These are phyloP conservation scores for Diaporthe capsici DNA, from an alignment of 2,329 filamentous ascomycete genomes.

Conservation along the genomic window DNA sequence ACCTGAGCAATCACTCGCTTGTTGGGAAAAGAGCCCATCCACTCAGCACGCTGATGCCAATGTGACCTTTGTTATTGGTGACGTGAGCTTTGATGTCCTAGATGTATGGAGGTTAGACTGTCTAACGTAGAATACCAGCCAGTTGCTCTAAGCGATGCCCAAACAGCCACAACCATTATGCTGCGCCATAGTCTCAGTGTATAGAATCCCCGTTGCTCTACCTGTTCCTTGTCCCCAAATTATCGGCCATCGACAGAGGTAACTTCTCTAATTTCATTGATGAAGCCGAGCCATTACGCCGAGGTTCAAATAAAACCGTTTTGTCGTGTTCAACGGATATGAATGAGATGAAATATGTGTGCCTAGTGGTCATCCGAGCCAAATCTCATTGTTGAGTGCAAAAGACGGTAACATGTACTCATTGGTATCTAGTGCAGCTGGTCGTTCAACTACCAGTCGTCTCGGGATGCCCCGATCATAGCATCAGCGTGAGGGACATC, in stretches of 20 bases:
- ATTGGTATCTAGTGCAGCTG: background rate
- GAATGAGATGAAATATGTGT: slow-evolving; percentile 1
- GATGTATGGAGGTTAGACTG: slow-evolving; percentile 13
- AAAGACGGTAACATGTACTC: background rate
- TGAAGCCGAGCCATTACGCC: background rate
- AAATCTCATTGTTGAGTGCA: background rate
- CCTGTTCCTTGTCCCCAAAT: background rate
- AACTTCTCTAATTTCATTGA: background rate
- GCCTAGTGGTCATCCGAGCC: background rate
- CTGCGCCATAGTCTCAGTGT: slow-evolving; percentile 2
- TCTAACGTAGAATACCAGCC: background rate
- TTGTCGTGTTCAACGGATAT: slow-evolving; percentile 2
- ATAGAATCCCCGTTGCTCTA: background rate
- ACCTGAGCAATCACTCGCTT: background rate
- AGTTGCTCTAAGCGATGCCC: slow-evolving; percentile 30
- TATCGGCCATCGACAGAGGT: background rate
- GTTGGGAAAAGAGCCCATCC: background rate
- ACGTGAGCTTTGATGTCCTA: background rate
- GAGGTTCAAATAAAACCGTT: background rate
- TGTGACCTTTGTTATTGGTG: background rate
- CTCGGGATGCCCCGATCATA: slow-evolving; percentile 51
- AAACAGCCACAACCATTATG: slow-evolving; percentile 1
- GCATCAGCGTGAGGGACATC: slow-evolving; percentile 66
- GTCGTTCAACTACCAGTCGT: background rate
- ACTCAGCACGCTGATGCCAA: no score